Evolutionary conservation across 1,284 basidiomycete species (phyloP), one percentile per base, ranked within the genome.

Genomic region (Pisolithus thermaeus): DNA sequence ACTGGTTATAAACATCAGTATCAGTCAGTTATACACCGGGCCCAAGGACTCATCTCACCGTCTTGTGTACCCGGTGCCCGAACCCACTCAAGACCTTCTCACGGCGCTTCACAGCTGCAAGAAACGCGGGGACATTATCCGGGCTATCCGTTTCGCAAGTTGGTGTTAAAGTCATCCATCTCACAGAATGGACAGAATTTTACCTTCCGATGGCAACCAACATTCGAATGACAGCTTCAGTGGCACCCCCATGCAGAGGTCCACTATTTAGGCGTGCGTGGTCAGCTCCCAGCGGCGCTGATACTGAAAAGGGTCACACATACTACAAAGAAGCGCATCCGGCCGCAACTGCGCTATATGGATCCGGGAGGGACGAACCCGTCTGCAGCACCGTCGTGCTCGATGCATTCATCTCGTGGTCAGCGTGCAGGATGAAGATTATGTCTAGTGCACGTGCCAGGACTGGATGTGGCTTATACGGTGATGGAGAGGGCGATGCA

Each of bases 141-240:
- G 89, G 87, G 54, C 85, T 87, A 48, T 47, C 12, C 35, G 49
- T 45, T 27, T 20, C 16, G 23, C 46, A 50, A 30, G 7, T 40
- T 46, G 44, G 46, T 25, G 7, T 27, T 39, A 47, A 47, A 22
- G 18, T 16, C 14, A 12, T 30, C 14, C 6, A 12, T n/a, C 11
- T 20, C 18, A 44, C 30, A 25, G 27, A 11, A 14, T 12, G 42
- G 16, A 7, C 11, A 12, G 11, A 11, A 59, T 27, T 77, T 63
- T 55, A 85, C 86, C 82, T 82, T 60, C 90, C 91, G 56, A 94
- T 92, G 1, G 87, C 84, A 43, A 91, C 78, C 44, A 94, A 73
- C 92, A 94, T 93, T 16, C 90, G 81, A 63, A 94, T 92, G 54
- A 93, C 91, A 11, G 90, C 90, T 68, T 92, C 90, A 58, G 92